A percentile compares a stretch with the other conserved stretches of the same genome.
Evolutionary conservation across 2,329 filamentous ascomycete genomes (phyloP).

Genomic region (Beauveria pseudobassiana): DNA sequence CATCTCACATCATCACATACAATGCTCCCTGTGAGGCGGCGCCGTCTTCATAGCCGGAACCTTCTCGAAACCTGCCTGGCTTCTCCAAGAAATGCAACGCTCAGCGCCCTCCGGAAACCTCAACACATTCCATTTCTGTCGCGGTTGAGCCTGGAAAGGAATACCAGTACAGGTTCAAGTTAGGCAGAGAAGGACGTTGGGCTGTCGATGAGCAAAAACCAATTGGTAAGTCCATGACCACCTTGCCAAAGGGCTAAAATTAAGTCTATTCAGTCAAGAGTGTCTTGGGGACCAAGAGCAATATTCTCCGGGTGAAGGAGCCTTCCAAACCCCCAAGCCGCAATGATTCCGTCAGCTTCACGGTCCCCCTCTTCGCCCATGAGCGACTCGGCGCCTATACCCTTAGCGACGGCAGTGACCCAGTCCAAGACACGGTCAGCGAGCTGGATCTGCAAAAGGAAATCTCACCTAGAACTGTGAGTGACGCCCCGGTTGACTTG

Average conservation of each 20-base stretch:
- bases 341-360: slow-evolving; percentile 19
- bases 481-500: slow-evolving; percentile 23
- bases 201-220: slow-evolving; percentile 55
- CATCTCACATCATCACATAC: neutral
- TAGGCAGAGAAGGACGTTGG: slow-evolving; percentile 64
- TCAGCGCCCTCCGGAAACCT: slow-evolving; percentile 38
- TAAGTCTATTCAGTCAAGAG: slow-evolving; percentile 6
- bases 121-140: slow-evolving; percentile 52
- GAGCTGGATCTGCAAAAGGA: slow-evolving; percentile 12
- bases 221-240: slow-evolving; percentile 40
- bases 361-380: slow-evolving; percentile 35
- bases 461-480: slow-evolving; percentile 9
- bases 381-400: slow-evolving; percentile 37
- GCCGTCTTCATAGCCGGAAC: slow-evolving; percentile 63
- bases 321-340: slow-evolving; percentile 10
- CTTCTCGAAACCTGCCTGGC: slow-evolving; percentile 61
- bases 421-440: slow-evolving; percentile 13
- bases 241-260: neutral
- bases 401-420: slow-evolving; percentile 25
- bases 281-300: slow-evolving; percentile 4
- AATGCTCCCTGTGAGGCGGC: slow-evolving; percentile 40
- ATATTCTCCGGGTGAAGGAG: slow-evolving; percentile 7
- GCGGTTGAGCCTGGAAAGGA: slow-evolving; percentile 47
- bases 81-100: slow-evolving; percentile 56
- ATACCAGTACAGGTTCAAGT: slow-evolving; percentile 69